phyloP scores from a whole-genome alignment of 2,329 filamentous ascomycete species.

The Pleurostoma richardsiae region DNA sequence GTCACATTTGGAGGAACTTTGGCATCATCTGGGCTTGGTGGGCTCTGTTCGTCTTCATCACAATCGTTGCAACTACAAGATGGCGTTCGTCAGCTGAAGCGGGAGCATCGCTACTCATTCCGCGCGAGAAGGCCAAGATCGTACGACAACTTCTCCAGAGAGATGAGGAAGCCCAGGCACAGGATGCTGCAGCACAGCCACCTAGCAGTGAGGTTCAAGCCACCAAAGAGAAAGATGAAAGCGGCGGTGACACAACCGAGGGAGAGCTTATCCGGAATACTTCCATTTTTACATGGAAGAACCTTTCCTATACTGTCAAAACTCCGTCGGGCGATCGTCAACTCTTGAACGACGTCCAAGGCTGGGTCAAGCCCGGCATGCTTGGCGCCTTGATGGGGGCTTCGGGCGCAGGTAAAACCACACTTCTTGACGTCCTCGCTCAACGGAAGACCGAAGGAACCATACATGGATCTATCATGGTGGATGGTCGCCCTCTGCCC shows the following conservation, averaged over 20 bases:
- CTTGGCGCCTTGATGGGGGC: conserved; percentile 75
- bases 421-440: conserved; percentile 75
- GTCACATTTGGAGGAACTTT: conserved; percentile 55
- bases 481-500: conserved; percentile 59
- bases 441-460: conserved; percentile 70
- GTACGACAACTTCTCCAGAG: conserved; percentile 52
- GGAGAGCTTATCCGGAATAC: not conserved
- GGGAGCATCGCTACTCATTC: conserved; percentile 39
- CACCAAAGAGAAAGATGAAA: conserved; percentile 69
- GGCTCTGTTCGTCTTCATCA: conserved; percentile 49
- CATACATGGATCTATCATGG: conserved; percentile 14
- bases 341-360: conserved; percentile 74
- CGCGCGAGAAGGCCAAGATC: conserved; percentile 49
- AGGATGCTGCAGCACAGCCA: conserved; percentile 34
- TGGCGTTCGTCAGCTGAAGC: conserved; percentile 1
- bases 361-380: conserved; percentile 78
- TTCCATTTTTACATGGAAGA: conserved; percentile 69
- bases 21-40: conserved; percentile 61
- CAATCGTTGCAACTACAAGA: conserved; percentile 19
- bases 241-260: conserved; percentile 8
- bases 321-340: conserved; percentile 56
- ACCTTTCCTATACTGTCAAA: conserved; percentile 65
- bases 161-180: conserved; percentile 41
- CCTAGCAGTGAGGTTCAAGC: conserved; percentile 54
- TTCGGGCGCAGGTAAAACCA: conserved; percentile 83